Evolutionary conservation across 225 moss, liverwort and hornwort species (phyloP), one percentile per base, ranked within the genome.

Genomic region (Marchantia polymorpha): DNA sequence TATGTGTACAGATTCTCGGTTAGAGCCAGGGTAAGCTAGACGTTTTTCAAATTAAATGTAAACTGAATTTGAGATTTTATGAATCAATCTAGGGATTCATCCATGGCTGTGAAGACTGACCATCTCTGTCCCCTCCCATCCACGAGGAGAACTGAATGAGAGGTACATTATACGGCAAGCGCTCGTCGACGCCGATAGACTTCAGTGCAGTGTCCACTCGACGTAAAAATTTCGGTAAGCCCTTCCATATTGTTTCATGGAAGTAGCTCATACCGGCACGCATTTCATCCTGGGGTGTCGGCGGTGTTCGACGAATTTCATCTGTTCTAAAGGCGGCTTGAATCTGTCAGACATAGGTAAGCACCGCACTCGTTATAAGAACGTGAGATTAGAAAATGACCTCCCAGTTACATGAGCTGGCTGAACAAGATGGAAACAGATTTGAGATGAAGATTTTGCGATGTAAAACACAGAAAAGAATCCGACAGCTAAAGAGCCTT

Each of bases 201-300:
- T 89, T 93, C 77, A 97, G 76, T 9, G 96, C 96, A 63, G 93
- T 92, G 82, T 97, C 96, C 39, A 97, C 90, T n/a, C 96, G 92
- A 15, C 96, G 90, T 49, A 97, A 84, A 69, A 97, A 97, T 72
- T 86, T 91, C 22, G 96, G 96, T 51, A 97, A 84, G 55, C 96
- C 96, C 53, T 97, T 92, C 94, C 94, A 97, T 53, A 97, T 94
- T 39, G 96, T 97, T 84, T 97, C 96, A 75, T 97, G 96, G 77
- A 97, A 97, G 83, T 97, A 97, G 82, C 96, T 94, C 96, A 97
- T 97, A 78, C 96, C 96, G 61, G 90, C 91, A 55, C 96, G 94
- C 96, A 97, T 97, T 84, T 97, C 96, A 84, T 97, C 96, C 85
- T 97, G 96, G 20, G 96, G 96, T 69, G 96, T 97, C 52, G 96